Percentiles rank a stretch among this genome's conserved stretches.
Evolutionary conservation across 2,329 filamentous ascomycete species (phyloP).

Genomic region (Periglandula ipomoeae): DNA sequence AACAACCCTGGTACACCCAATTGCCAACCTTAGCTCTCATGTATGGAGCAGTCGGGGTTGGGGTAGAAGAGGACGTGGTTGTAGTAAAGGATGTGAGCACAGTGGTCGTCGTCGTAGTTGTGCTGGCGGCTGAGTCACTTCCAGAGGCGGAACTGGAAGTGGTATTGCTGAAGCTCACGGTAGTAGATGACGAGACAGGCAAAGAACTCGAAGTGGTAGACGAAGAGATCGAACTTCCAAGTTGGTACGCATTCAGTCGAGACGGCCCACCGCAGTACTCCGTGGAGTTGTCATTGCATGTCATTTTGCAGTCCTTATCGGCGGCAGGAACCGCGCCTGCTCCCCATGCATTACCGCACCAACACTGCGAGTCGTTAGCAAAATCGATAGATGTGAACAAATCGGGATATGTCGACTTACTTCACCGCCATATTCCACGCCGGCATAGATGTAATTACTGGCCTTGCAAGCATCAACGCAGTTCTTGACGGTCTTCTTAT

Average conservation of each 20-base stretch:
- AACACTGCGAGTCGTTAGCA: conserved; percentile 19
- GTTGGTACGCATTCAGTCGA: conserved; percentile 27
- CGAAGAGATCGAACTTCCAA: conserved; percentile 14
- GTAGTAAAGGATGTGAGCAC: conserved; percentile 7
- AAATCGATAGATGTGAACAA: background rate
- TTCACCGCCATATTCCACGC: conserved; percentile 31
- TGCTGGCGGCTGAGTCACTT: background rate
- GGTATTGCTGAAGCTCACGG: background rate
- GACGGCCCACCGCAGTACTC: conserved; percentile 27
- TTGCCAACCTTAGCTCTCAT: conserved; percentile 16
- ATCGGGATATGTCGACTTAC: conserved; percentile 10
- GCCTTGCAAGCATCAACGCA: conserved; percentile 25
- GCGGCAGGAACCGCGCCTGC: conserved; percentile 20
- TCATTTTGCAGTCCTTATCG: conserved; percentile 23
- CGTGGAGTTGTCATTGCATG: conserved; percentile 26
- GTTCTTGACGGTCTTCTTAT: conserved; percentile 21
- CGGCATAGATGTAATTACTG: conserved; percentile 20
- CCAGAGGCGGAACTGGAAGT: background rate
- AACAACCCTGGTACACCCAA: conserved; percentile 28
- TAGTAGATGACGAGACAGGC: conserved; percentile 11
- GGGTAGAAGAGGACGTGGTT: conserved; percentile 11
- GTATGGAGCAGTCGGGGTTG: conserved; percentile 15
- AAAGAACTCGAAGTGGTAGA: conserved; percentile 18
- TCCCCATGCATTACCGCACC: conserved; percentile 23
- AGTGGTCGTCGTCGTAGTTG: conserved; percentile 13